Evolutionary conservation across 202 grass and related monocot species (phyloP), one percentile per base, ranked within the genome.

Genomic region (Zoysia matrella): DNA sequence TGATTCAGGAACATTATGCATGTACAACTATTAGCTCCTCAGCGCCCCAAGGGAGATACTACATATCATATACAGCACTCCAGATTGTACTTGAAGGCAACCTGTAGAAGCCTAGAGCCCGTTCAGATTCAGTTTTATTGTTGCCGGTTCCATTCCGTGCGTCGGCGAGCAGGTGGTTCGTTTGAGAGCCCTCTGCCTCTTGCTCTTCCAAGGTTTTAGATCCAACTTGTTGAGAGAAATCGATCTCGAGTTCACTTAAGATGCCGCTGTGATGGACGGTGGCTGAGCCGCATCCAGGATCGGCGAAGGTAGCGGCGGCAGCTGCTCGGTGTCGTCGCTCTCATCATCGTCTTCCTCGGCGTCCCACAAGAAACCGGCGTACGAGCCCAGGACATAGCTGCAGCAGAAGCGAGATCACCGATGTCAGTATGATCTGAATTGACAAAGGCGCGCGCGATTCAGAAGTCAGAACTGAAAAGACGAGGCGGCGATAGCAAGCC

Each of bases 281-380:
- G 8, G 84, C 76, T 67, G 83, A 51, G 49, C 56, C 30, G 70
- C 76, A 8, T 18, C 84, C 3, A 22, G 0, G 50, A 84, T 72
- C 18, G 71, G 70, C 11, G 62, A 43, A 44, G 68, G 3, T 0
- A 2, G 56, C 2, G 45, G 58, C 41, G 18, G 1, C 6, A 5
- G 2, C 50, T 42, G 12, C 2, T 13, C 16, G 48, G 1, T 15
- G 42, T 52, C 1, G 3, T 7, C 13, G 30, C 42, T 6, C 1
- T 9, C 36, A 4, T 75, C 60, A 0, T 82, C 86, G 3, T 84
- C 86, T 2, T 91, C 92, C 73, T 89, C 89, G 44, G 89, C 84
- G 53, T 89, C 84, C 92, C 92, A 94, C 64, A 94, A 36, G 84
- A 94, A 94, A 0, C 79, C 76, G 30, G 86, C 92, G 56, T 94